phyloP scores from a whole-genome alignment of 257 asterid genomes.

The Haberlea rhodopensis region DNA sequence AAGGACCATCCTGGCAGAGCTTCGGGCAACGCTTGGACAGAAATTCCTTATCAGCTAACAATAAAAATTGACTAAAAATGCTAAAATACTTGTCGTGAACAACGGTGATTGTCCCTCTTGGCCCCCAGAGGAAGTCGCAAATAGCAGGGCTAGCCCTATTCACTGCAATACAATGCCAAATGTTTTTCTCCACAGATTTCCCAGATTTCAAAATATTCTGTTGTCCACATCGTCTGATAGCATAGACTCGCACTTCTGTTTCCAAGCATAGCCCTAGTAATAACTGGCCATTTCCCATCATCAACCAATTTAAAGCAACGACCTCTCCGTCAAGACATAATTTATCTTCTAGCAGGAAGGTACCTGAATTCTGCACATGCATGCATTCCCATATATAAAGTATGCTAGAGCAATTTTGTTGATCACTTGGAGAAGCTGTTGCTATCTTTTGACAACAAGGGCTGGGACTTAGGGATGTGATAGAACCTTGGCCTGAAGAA shows the following conservation, averaged over 20 bases:
- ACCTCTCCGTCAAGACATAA: conserved; percentile 62
- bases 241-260: conserved; percentile 65
- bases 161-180: conserved; percentile 78
- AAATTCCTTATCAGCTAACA: conserved; percentile 34
- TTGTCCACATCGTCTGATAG: conserved; percentile 57
- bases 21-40: conserved; percentile 20
- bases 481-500: conserved; percentile 56
- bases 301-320: conserved; percentile 68
- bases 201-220: conserved; percentile 54
- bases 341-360: conserved; percentile 72
- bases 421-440: conserved; percentile 40
- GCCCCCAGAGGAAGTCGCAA: conserved; percentile 85
- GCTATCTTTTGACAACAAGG: conserved; percentile 75
- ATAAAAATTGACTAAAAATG: conserved; percentile 59
- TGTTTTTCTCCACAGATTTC: conserved; percentile 46
- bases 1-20: conserved; percentile 22
- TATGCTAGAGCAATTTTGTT: conserved; percentile 34
- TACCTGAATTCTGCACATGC: conserved; percentile 56
- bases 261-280: conserved; percentile 75
- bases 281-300: conserved; percentile 69
- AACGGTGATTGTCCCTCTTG: conserved; percentile 62
- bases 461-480: conserved; percentile 53
- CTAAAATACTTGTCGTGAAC: conserved; percentile 65
- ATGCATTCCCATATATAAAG: conserved; percentile 78
- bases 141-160: conserved; percentile 47